Base-by-base conservation (phyloP, 805 yeast genomes). In the Wickerhamiella bombiphila region DNA sequence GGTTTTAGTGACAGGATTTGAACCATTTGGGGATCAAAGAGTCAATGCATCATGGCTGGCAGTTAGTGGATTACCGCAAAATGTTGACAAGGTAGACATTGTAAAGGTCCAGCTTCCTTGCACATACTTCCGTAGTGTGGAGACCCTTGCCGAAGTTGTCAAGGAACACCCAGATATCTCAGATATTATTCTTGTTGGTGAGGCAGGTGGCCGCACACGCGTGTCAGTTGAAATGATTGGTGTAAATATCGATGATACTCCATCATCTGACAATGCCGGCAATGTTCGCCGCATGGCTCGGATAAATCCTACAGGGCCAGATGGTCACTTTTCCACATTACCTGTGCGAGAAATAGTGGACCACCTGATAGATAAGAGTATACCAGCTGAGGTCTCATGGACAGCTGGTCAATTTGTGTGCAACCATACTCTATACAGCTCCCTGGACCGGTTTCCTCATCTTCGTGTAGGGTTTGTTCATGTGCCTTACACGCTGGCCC, bases 21-120 rank as follows among this genome's bases (percentile, higher is more conserved):
- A 40, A 16, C 42, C 49, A 4, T 44, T 46, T 35, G 47, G 47
- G 9, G 37, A 29, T 20, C 38, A 39, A 18, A n/a, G 32, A n/a
- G 25, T 37, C 20, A 46, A 46, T 22, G 46, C 49, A 3, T 43
- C 49, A 3, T 44, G 46, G 47, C 44, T 36, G 18, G 43, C 41
- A 3, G 46, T 39, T 2, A 16, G 36, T 11, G 9, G 17, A 9
- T 35, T 46, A n/a, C 47, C 47, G 4, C 16, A 22, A 3, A 25
- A 28, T 7, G 17, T 44, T 5, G 34, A 33, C 3, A 35, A 36
- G 11, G 25, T 26, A 1, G 29, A 32, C 13, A 22, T 46, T 2
- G 18, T 25, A 11, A 40, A 35, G 22, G 13, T 8, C 13, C 37
- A 40, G 35, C 24, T 44, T 11, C 49, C 49, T 1, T 42, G 40